Base-by-base conservation (phyloP, 495 filamentous ascomycete species). In the Penicillium herquei region DNA sequence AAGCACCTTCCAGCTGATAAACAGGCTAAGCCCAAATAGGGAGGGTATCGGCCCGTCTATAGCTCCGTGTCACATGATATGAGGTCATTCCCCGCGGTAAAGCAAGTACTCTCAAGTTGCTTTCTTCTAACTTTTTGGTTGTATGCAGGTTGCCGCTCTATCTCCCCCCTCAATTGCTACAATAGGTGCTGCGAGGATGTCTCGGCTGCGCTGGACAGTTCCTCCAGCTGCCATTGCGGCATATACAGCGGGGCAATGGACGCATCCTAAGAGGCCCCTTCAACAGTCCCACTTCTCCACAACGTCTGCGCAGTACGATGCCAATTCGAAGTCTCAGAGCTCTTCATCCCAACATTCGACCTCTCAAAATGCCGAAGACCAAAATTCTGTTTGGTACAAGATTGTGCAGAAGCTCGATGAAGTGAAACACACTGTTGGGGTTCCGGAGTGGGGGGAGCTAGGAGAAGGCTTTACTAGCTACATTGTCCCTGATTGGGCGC, bases 401-500 rank as follows among this genome's bases (percentile, higher is more conserved):
- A 84, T 91, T 60, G 64, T 82, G 7, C 70, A 70, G 9, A 82
- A 80, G 55, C 81, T 90, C 46, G 82, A 82, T 42, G 69, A 54
- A 6, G 74, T 75, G 13, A 78, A 72, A 41, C 62, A 76, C 10
- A 73, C 77, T 11, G 74, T 91, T 47, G 78, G 81, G 14, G 70
- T 81, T 0, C 65, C 80, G 9, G 83, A 88, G 48, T 86, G 84
- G 81, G 67, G 76, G 30, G 76, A 80, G 5, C 55, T 95, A 30
- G 74, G 83, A 9, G 84, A 87, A 55, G 85, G 76, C 49, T 79
- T 95, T 41, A 82, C 84, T 33, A 84, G 84, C 65, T 76, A 80
- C 17, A 83, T 96, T 32, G 61, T 92, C 18, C 93, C 93, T 2
- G 85, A 89, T 6, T 98, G 94, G 94, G 83, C 86, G 16, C 83